Conservation (phyloP, 2,329 filamentous ascomycete species). For the Bipolaris bicolor region DNA sequence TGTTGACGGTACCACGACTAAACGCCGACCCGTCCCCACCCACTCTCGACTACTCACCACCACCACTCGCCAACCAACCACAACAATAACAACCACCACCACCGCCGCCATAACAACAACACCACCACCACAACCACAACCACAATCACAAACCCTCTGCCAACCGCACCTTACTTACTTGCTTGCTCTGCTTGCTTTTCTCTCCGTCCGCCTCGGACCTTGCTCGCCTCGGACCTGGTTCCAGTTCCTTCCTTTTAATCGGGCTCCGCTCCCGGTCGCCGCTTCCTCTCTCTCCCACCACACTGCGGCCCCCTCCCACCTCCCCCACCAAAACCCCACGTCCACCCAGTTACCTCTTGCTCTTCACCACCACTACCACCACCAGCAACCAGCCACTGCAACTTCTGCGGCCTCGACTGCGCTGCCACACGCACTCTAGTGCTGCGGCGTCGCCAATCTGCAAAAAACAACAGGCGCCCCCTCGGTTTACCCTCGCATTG, state of each 20-base stretch:
- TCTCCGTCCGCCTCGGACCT: slow-evolving; percentile 6
- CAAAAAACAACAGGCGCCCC: neutral
- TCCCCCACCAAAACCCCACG: slow-evolving; percentile 31
- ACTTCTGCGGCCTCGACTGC: slow-evolving; percentile 3
- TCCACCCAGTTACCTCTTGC: slow-evolving; percentile 7
- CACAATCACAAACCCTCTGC: slow-evolving; percentile 12
- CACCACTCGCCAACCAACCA: neutral
- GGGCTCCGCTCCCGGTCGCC: slow-evolving; percentile 11
- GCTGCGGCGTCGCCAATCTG: slow-evolving; percentile 14
- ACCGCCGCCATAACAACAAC: neutral
- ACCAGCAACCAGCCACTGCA: slow-evolving; percentile 21
- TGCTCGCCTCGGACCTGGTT: slow-evolving; percentile 7
- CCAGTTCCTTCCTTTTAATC: slow-evolving; percentile 4
- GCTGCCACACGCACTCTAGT: slow-evolving; percentile 8
- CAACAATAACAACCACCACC: neutral
- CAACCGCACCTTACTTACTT: neutral
- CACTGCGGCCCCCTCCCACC: slow-evolving; percentile 24
- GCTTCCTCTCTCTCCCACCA: slow-evolving; percentile 21
- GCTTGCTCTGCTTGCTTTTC: neutral
- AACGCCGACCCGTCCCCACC: slow-evolving; percentile 13
- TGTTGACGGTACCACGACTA: slow-evolving; percentile 17
- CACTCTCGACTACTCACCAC: neutral
- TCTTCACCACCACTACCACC: slow-evolving; percentile 20
- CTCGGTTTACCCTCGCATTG: neutral
- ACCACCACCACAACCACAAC: neutral